These are phyloP conservation scores for Anisogramma anomala DNA, from an alignment of 2,329 filamentous ascomycete genomes.

Conservation along the genomic window DNA sequence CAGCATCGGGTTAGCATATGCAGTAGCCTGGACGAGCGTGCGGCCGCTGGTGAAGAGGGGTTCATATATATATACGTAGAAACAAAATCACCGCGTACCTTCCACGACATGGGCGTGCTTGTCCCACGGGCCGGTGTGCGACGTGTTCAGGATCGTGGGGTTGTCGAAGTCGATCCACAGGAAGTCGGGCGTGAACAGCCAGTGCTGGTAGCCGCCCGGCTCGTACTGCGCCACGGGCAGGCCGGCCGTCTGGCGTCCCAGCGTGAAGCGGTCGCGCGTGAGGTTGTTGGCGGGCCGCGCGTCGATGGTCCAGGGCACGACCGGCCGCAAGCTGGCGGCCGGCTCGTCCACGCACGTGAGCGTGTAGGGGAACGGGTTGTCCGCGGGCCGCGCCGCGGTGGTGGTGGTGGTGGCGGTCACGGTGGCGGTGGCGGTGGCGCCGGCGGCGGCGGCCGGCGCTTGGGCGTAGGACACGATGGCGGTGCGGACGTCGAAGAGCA, in stretches of 20 bases:
- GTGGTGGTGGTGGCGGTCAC: background rate
- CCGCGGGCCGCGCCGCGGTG: background rate
- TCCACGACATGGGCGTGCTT: background rate
- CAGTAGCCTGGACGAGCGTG: too few relatives aligned
- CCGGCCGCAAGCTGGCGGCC: conserved; percentile 7
- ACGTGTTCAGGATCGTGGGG: background rate
- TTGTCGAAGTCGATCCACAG: conserved; percentile 1
- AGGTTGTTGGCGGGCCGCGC: conserved; percentile 11
- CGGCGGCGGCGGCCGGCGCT: too few relatives aligned
- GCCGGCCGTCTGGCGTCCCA: background rate
- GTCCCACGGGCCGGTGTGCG: background rate
- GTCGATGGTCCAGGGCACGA: conserved; percentile 13
- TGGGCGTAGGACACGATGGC: background rate
- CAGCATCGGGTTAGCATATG: background rate
- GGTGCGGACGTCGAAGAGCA: background rate
- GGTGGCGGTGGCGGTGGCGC: too few relatives aligned
- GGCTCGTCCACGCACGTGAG: conserved; percentile 1
- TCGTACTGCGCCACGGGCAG: background rate
- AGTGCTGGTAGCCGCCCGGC: conserved; percentile 1
- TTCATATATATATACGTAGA: too few relatives aligned
- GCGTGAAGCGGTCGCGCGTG: background rate
- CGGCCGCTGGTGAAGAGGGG: too few relatives aligned
- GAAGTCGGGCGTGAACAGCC: background rate
- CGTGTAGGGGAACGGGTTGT: background rate
- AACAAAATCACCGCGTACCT: background rate